These are phyloP conservation scores for Amylocystis lapponica DNA, from an alignment of 768 basidiomycete species.

Conservation along the genomic window DNA sequence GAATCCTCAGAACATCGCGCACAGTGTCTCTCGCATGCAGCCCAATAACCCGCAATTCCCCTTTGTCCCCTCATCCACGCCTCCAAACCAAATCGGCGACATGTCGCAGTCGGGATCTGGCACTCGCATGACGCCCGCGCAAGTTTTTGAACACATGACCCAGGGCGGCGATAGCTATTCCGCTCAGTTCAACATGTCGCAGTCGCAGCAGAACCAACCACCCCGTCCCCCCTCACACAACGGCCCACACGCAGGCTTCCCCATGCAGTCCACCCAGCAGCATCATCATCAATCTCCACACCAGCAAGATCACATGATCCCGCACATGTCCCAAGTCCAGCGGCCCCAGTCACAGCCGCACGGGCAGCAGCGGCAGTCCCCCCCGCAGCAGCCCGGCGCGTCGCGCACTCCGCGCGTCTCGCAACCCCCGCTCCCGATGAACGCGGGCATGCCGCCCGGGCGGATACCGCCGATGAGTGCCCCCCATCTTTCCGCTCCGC, in stretches of 20 bases:
- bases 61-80: slow-evolving; percentile 30
- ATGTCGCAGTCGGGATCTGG: slow-evolving; percentile 37
- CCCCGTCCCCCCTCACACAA: slow-evolving; percentile 29
- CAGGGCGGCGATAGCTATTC: slow-evolving; percentile 8
- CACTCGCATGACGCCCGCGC: slow-evolving; percentile 57
- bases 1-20: slow-evolving; percentile 28
- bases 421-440: slow-evolving; percentile 30
- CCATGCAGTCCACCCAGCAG: slow-evolving; percentile 9
- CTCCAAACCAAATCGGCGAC: slow-evolving; percentile 43
- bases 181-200: slow-evolving; percentile 3
- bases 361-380: slow-evolving; percentile 36
- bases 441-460: slow-evolving; percentile 15
- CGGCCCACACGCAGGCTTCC: slow-evolving; percentile 34
- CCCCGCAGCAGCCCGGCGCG: slow-evolving; percentile 41
- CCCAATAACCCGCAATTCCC: slow-evolving; percentile 28
- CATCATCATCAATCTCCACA: slow-evolving; percentile 39
- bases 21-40: slow-evolving; percentile 18
- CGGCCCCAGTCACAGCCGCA: slow-evolving; percentile 61
- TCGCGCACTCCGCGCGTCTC: slow-evolving; percentile 42
- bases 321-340: slow-evolving; percentile 30
- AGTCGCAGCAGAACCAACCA: slow-evolving; percentile 4
- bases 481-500: slow-evolving; percentile 13
- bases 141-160: slow-evolving; percentile 54
- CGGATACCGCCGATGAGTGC: slow-evolving; percentile 15
- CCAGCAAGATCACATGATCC: slow-evolving; percentile 30